Percentiles rank a stretch among this genome's conserved stretches.
Conservation (phyloP, 2,329 filamentous ascomycete genomes). For the Colletotrichum gloeosporioides region DNA sequence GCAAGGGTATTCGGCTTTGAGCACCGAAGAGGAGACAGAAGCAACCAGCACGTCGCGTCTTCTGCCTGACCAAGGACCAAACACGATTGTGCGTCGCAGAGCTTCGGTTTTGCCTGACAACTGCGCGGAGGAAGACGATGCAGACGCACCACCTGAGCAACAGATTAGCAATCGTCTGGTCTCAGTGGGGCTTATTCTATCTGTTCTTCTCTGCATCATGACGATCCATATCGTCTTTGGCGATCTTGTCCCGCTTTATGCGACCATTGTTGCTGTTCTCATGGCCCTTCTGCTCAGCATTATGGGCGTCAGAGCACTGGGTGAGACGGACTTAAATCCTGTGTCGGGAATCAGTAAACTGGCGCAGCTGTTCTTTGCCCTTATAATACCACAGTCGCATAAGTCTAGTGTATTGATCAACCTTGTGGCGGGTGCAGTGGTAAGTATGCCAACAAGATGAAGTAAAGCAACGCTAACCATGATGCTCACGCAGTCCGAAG, state of each 20-base stretch:
- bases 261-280: conserved; percentile 79
- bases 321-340: conserved; percentile 92
- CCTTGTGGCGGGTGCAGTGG: conserved; percentile 87
- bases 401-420: conserved; percentile 94
- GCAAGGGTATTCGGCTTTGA: conserved; percentile 3
- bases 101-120: background rate
- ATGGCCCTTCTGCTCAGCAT: conserved; percentile 82
- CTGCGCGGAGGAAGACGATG: conserved; percentile 62
- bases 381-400: conserved; percentile 81
- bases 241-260: conserved; percentile 77
- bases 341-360: conserved; percentile 97
- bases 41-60: background rate
- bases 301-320: conserved; percentile 72
- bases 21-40: conserved; percentile 2
- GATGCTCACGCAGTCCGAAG: conserved; percentile 38
- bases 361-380: conserved; percentile 92
- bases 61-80: background rate
- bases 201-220: conserved; percentile 78
- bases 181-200: conserved; percentile 75
- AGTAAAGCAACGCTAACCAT: background rate
- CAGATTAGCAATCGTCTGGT: conserved; percentile 78
- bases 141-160: conserved; percentile 86
- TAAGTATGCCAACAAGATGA: conserved; percentile 32
- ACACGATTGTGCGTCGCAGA: background rate
- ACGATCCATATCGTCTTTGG: conserved; percentile 88